Evolutionary conservation across 1,139 yeast species (phyloP).

Genomic region (Eremothecium gossypii): DNA sequence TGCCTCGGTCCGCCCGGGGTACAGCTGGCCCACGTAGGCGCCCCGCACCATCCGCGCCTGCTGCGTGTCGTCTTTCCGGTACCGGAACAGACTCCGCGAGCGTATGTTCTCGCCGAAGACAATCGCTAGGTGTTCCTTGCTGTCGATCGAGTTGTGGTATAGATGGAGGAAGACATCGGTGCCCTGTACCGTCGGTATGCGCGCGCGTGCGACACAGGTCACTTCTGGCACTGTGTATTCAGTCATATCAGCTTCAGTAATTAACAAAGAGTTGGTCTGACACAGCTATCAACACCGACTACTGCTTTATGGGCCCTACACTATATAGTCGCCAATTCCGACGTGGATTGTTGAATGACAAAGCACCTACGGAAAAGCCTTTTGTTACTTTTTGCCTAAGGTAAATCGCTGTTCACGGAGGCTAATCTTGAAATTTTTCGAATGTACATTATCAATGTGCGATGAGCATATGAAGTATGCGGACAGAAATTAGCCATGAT

Average conservation of each 20-base stretch:
- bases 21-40: conserved; percentile 81
- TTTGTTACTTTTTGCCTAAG: no score
- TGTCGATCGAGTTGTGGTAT: conserved; percentile 75
- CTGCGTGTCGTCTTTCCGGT: conserved; percentile 64
- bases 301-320: no score
- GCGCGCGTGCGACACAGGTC: conserved; percentile 85
- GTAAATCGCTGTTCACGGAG: no score
- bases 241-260: neutral
- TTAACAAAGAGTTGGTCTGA: no score
- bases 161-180: conserved; percentile 89
- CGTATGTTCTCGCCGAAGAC: conserved; percentile 91
- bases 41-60: conserved; percentile 95
- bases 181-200: conserved; percentile 30
- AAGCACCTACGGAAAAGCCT: no score
- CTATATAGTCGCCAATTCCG: no score
- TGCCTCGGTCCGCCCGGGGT: conserved; percentile 73
- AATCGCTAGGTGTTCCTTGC: conserved; percentile 92
- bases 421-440: no score
- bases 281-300: no score
- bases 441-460: no score
- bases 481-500: conserved; percentile 35
- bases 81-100: conserved; percentile 58
- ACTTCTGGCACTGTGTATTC: conserved; percentile 49
- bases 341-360: no score
- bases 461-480: no score